Conservation (phyloP, 139 green algal species). For the Haematococcus sp. region DNA sequence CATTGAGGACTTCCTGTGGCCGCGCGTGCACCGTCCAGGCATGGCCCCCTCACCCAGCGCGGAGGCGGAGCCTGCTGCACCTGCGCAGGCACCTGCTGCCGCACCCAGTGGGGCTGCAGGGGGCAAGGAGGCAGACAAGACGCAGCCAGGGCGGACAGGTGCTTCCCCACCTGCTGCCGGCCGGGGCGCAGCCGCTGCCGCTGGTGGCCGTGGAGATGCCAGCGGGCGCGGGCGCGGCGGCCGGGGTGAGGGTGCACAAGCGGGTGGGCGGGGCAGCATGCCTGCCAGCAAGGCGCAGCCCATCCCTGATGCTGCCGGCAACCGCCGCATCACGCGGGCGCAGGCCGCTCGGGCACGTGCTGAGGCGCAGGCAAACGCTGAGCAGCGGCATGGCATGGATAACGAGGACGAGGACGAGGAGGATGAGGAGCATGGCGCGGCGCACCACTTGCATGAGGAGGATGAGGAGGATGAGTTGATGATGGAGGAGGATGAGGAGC, state of each 20-base stretch:
- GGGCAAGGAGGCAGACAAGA: background rate
- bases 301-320: constrained; percentile 30
- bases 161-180: background rate
- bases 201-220: constrained; percentile 8
- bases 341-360: constrained; percentile 43
- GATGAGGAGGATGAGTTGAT: constrained; percentile 42
- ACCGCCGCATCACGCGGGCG: constrained; percentile 53
- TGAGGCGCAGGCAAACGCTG: constrained; percentile 30
- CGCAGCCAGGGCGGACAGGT: background rate
- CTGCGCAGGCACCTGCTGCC: background rate
- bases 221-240: too few species aligned
- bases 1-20: constrained; percentile 95
- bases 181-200: background rate
- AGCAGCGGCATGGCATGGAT: constrained; percentile 21
- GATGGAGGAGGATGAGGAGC: background rate
- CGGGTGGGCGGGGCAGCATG: background rate
- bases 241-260: too few species aligned
- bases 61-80: constrained; percentile 1
- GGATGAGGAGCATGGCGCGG: background rate
- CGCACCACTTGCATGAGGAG: constrained; percentile 13
- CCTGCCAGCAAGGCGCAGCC: constrained; percentile 41
- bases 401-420: constrained; percentile 23
- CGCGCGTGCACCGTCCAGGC: constrained; percentile 52
- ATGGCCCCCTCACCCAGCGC: background rate
- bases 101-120: constrained; percentile 1